Evolutionary conservation across 2,329 filamentous ascomycete genomes (phyloP).

Genomic region (Botrytis aclada): DNA sequence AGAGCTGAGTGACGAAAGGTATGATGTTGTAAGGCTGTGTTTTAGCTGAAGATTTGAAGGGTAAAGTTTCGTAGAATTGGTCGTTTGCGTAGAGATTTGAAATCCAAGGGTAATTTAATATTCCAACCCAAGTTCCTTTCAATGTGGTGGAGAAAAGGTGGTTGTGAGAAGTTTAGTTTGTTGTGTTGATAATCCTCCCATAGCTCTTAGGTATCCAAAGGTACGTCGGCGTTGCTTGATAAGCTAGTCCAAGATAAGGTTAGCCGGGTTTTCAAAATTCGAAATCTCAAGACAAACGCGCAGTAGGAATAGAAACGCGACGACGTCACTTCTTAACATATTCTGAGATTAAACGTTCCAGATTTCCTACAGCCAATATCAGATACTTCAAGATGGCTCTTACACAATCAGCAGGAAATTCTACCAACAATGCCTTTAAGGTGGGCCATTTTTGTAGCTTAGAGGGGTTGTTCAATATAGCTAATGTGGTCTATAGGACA

Average conservation of each 20-base stretch:
- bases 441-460: slow-evolving; percentile 28
- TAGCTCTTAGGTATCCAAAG: slow-evolving; percentile 22
- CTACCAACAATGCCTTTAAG: slow-evolving; percentile 65
- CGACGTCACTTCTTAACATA: slow-evolving; percentile 18
- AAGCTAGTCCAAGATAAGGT: slow-evolving; percentile 19
- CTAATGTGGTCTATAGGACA: slow-evolving; percentile 51
- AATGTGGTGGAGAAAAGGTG: not conserved
- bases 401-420: slow-evolving; percentile 39
- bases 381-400: slow-evolving; percentile 46
- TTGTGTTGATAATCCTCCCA: slow-evolving; percentile 20
- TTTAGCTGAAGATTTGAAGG: not conserved
- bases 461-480: slow-evolving; percentile 25
- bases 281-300: slow-evolving; percentile 18
- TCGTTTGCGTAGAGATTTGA: not conserved
- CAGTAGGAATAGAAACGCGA: slow-evolving; percentile 21
- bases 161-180: slow-evolving; percentile 15
- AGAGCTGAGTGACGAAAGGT: slow-evolving; percentile 3
- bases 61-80: not conserved
- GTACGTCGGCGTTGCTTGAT: slow-evolving; percentile 19
- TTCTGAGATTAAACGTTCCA: slow-evolving; percentile 11
- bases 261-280: slow-evolving; percentile 19
- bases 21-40: not conserved
- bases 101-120: not conserved
- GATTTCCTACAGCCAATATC: slow-evolving; percentile 22
- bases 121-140: not conserved